These are phyloP conservation scores for Margaritispora aquatica DNA, from an alignment of 495 filamentous ascomycete genomes.

Conservation along the genomic window DNA sequence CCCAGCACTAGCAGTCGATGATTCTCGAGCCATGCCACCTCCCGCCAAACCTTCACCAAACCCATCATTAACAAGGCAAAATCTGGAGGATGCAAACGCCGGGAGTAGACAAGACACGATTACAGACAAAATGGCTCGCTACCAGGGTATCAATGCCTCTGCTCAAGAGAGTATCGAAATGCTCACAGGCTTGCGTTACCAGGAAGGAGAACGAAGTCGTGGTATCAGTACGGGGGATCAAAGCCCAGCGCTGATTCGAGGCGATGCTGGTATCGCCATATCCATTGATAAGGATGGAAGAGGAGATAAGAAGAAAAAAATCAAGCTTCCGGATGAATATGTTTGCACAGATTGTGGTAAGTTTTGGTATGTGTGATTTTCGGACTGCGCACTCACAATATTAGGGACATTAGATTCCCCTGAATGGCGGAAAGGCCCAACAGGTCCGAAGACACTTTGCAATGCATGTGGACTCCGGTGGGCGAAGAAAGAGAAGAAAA, in stretches of 20 bases:
- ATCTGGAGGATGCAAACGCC: conserved; percentile 70
- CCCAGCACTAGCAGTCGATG: conserved; percentile 22
- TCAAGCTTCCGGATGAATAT: conserved; percentile 89
- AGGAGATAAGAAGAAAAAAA: conserved; percentile 80
- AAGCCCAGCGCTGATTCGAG: conserved; percentile 74
- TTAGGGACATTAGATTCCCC: conserved; percentile 77
- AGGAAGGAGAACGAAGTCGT: conserved; percentile 80
- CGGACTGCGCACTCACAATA: conserved; percentile 15
- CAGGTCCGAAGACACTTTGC: conserved; percentile 91
- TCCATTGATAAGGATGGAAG: conserved; percentile 63
- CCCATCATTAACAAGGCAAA: conserved; percentile 64
- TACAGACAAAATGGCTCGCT: conserved; percentile 67
- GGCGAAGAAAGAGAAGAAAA: conserved; percentile 76
- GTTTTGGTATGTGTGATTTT: conserved; percentile 14
- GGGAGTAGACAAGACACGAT: conserved; percentile 66
- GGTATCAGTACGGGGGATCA: conserved; percentile 83
- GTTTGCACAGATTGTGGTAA: conserved; percentile 90
- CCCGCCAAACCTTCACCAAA: conserved; percentile 56
- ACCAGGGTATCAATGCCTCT: conserved; percentile 53
- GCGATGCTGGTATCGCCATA: conserved; percentile 80
- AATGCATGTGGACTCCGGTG: conserved; percentile 92
- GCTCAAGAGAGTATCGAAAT: conserved; percentile 90
- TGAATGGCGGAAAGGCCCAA: conserved; percentile 94
- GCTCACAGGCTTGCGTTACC: conserved; percentile 82
- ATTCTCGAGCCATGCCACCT: conserved; percentile 54